A percentile compares a stretch with the other conserved stretches of the same genome.
phyloP scores from a whole-genome alignment of 371 early-diverging fungal species.

The Syncephalis plumigaleata region DNA sequence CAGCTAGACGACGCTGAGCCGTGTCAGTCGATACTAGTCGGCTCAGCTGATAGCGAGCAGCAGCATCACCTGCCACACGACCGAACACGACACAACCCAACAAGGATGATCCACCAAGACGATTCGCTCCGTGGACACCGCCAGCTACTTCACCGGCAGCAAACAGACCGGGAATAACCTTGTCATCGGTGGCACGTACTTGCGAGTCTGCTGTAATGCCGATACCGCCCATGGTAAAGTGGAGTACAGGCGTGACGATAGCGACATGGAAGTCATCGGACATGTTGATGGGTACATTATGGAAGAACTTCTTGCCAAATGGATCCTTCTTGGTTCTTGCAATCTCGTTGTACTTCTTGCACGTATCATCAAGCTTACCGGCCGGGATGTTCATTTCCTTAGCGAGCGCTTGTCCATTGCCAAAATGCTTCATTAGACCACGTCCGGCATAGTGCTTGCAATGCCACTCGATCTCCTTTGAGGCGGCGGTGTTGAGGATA shows the following conservation, averaged over 20 bases:
- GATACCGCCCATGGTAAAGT: constrained; percentile 96
- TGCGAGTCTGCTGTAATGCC: constrained; percentile 66
- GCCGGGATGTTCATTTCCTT: constrained; percentile 61
- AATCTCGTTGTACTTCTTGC: constrained; percentile 62
- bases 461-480: constrained; percentile 87
- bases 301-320: constrained; percentile 86
- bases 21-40: constrained; percentile 22
- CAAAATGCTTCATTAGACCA: constrained; percentile 70
- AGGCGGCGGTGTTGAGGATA: constrained; percentile 65
- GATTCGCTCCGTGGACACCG: constrained; percentile 75
- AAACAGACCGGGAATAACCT: constrained; percentile 65
- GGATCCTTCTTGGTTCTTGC: constrained; percentile 57
- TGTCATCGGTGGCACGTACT: constrained; percentile 37
- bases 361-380: constrained; percentile 49
- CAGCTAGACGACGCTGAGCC: constrained; percentile 52
- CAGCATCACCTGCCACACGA: constrained; percentile 75
- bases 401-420: constrained; percentile 54
- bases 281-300: constrained; percentile 56
- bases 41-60: constrained; percentile 40
- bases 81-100: constrained; percentile 95
- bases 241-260: constrained; percentile 78
- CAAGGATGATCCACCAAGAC: constrained; percentile 70
- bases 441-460: constrained; percentile 86
- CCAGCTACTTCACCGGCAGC: constrained; percentile 86
- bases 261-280: constrained; percentile 67